phyloP scores from a whole-genome alignment of 495 filamentous ascomycete genomes.

The Penicilliopsis zonata region DNA sequence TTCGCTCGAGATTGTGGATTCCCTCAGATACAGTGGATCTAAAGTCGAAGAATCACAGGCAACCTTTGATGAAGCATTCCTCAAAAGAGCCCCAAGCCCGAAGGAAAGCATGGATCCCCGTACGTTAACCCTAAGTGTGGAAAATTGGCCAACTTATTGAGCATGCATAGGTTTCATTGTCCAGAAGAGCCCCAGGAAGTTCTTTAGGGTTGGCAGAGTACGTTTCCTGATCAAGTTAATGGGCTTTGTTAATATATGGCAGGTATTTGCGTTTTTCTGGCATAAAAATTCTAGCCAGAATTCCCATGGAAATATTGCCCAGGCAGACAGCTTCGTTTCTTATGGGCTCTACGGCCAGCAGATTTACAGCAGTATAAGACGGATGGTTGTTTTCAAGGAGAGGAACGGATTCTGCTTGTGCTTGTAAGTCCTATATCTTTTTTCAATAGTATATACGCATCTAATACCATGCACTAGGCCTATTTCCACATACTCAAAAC shows the following conservation, averaged over 20 bases:
- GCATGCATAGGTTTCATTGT: constrained; percentile 8
- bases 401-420: constrained; percentile 15
- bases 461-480: constrained; percentile 7
- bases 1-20: too few species aligned
- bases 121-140: constrained; percentile 1
- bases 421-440: constrained; percentile 17
- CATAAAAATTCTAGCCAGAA: constrained; percentile 13
- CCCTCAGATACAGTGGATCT: too few species aligned
- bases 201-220: constrained; percentile 14
- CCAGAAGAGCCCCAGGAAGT: constrained; percentile 5
- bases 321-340: constrained; percentile 4
- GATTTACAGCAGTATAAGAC: constrained; percentile 18
- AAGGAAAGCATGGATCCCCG: constrained; percentile 4
- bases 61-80: too few species aligned
- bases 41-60: too few species aligned
- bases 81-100: background rate
- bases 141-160: constrained; percentile 4
- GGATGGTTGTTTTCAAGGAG: constrained; percentile 20
- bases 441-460: background rate
- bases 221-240: too few species aligned
- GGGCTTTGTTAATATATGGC: constrained; percentile 1
- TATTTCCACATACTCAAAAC: constrained; percentile 24
- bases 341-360: constrained; percentile 10
- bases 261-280: constrained; percentile 24
- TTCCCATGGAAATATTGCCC: too few species aligned